Evolutionary conservation across 1,284 basidiomycete genomes (phyloP).

Genomic region (Trichosporon sp.): DNA sequence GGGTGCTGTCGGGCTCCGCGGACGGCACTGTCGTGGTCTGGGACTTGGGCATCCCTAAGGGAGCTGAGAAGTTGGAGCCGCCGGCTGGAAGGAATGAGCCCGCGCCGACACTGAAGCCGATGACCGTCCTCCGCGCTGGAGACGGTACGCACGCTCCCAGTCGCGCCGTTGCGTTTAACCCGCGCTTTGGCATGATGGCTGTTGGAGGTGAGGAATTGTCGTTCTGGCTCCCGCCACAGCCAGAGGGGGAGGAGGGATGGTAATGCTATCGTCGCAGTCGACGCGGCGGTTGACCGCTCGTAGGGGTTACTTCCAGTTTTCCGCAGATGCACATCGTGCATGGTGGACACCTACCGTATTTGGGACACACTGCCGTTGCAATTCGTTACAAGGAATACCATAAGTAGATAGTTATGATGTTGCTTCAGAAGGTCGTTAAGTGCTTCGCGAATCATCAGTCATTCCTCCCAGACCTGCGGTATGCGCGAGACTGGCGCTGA

Average conservation of each 20-base stretch:
- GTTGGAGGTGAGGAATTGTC: conserved; percentile 71
- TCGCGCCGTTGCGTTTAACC: conserved; percentile 80
- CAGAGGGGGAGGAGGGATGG: not conserved
- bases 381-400: too few relatives aligned
- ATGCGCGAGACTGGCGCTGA: too few relatives aligned
- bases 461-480: too few relatives aligned
- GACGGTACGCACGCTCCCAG: conserved; percentile 69
- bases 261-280: too few relatives aligned
- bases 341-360: too few relatives aligned
- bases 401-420: too few relatives aligned
- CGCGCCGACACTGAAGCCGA: conserved; percentile 56
- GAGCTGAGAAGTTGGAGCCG: conserved; percentile 4
- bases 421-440: too few relatives aligned
- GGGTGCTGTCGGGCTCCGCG: conserved; percentile 64
- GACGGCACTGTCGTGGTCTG: conserved; percentile 74
- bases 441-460: too few relatives aligned
- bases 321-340: too few relatives aligned
- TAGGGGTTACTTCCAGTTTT: too few relatives aligned
- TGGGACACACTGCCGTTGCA: too few relatives aligned
- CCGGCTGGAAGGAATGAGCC: conserved; percentile 46
- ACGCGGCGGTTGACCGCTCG: not conserved
- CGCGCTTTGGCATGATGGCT: conserved; percentile 78
- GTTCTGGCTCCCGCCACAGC: not conserved
- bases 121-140: conserved; percentile 49
- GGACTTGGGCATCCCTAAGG: conserved; percentile 55